Percentiles rank a stretch among this genome's conserved stretches.
Evolutionary conservation across 805 yeast species (phyloP).

Genomic region (Zygotorulaspora chibaensis): DNA sequence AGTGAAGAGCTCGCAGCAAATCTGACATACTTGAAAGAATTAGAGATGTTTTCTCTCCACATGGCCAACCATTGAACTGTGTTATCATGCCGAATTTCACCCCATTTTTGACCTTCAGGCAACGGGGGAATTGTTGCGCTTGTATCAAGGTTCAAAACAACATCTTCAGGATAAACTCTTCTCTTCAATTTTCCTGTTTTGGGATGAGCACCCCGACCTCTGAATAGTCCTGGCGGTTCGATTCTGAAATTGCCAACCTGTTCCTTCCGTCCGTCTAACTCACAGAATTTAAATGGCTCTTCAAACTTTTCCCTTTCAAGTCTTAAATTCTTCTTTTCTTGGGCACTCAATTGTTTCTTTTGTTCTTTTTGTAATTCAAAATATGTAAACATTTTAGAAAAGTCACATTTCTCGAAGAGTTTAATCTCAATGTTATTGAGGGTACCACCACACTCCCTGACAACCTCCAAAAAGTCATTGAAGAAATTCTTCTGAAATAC

Average conservation of each 20-base stretch:
- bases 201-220: slow-evolving; percentile 98
- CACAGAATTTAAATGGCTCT: slow-evolving; percentile 76
- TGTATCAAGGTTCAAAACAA: slow-evolving; percentile 74
- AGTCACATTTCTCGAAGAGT: slow-evolving; percentile 70
- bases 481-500: slow-evolving; percentile 85
- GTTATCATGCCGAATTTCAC: slow-evolving; percentile 79
- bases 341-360: slow-evolving; percentile 61
- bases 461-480: slow-evolving; percentile 63
- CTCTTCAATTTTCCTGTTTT: slow-evolving; percentile 87
- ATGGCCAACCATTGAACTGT: slow-evolving; percentile 94
- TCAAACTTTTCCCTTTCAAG: slow-evolving; percentile 70
- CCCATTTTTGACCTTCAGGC: slow-evolving; percentile 89
- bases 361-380: slow-evolving; percentile 68
- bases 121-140: slow-evolving; percentile 73
- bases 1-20: slow-evolving; percentile 87
- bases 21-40: slow-evolving; percentile 79
- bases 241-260: slow-evolving; percentile 90
- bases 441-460: slow-evolving; percentile 68
- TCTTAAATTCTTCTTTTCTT: slow-evolving; percentile 72
- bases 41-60: slow-evolving; percentile 93
- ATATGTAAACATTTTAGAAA: slow-evolving; percentile 64
- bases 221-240: slow-evolving; percentile 93
- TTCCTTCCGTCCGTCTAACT: slow-evolving; percentile 81
- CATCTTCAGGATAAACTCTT: slow-evolving; percentile 85
- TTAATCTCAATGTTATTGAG: slow-evolving; percentile 42